phyloP scores from a whole-genome alignment of 345 rosid genomes.

The Rhodomyrtus tomentosa region DNA sequence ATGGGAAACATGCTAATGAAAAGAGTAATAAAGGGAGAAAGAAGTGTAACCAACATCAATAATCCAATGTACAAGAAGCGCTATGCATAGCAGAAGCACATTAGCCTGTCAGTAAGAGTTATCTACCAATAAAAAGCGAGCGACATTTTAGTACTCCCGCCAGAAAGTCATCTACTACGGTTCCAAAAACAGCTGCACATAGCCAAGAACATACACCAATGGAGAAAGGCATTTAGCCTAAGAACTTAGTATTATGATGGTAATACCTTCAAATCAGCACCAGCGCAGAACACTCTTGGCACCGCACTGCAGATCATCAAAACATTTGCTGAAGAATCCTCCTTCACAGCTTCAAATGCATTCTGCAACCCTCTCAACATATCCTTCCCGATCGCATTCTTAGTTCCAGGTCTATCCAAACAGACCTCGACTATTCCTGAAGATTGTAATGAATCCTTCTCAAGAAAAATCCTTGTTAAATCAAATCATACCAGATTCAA shows the following conservation, averaged over 20 bases:
- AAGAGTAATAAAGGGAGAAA: background rate
- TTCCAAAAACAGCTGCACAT: background rate
- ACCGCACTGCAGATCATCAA: constrained; percentile 62
- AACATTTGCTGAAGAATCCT: constrained; percentile 55
- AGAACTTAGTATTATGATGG: background rate
- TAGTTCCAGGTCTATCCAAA: constrained; percentile 55
- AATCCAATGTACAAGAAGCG: background rate
- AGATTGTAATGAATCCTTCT: background rate
- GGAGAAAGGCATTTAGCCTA: background rate
- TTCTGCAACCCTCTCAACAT: constrained; percentile 56
- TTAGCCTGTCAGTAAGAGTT: background rate
- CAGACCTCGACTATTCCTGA: constrained; percentile 76
- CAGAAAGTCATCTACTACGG: background rate
- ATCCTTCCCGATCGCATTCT: constrained; percentile 72
- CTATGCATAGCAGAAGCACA: background rate
- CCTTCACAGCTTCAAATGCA: constrained; percentile 39
- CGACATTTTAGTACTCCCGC: background rate
- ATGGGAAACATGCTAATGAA: background rate
- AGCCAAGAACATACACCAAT: background rate
- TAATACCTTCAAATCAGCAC: constrained; percentile 86
- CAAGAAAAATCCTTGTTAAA: background rate
- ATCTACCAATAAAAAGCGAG: background rate
- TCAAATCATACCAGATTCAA: background rate
- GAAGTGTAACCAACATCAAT: background rate
- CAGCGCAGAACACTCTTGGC: constrained; percentile 81